phyloP scores from a whole-genome alignment of 495 filamentous ascomycete species.

The Xylaria grammica region DNA sequence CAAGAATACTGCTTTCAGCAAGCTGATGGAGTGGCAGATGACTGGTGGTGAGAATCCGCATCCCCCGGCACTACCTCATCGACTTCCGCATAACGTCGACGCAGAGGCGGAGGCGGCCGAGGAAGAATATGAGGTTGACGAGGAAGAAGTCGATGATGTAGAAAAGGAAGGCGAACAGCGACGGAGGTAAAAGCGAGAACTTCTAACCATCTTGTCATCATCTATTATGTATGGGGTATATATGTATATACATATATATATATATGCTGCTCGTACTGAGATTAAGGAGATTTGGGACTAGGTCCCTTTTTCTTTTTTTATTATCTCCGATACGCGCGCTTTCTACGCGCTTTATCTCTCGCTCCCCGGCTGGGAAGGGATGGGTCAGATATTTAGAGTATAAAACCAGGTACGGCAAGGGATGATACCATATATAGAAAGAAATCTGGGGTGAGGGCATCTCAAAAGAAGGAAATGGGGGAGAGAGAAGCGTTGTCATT shows the following conservation, averaged over 20 bases:
- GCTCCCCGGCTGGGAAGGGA: neutral
- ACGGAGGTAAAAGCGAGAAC: slow-evolving; percentile 14
- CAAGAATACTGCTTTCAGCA: slow-evolving; percentile 81
- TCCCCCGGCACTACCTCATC: slow-evolving; percentile 24
- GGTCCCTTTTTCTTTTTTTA: neutral
- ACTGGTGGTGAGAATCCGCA: slow-evolving; percentile 70
- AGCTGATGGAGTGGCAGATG: slow-evolving; percentile 99
- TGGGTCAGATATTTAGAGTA: neutral
- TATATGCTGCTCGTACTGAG: neutral
- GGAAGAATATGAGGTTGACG: slow-evolving; percentile 39
- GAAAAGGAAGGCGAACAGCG: slow-evolving; percentile 29
- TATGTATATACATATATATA: neutral
- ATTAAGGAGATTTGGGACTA: neutral
- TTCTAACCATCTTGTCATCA: neutral
- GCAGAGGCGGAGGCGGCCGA: slow-evolving; percentile 52
- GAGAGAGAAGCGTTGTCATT: neutral
- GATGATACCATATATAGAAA: slow-evolving; percentile 16
- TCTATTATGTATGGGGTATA: too few species aligned
- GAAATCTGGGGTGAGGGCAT: neutral
- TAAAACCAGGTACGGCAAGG: slow-evolving; percentile 16
- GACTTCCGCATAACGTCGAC: neutral
- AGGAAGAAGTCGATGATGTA: slow-evolving; percentile 45
- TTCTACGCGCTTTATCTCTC: slow-evolving; percentile 1
- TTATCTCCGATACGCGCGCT: too few species aligned
- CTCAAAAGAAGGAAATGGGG: neutral